These are phyloP conservation scores for Dillenia suffruticosa DNA, from an alignment of 164 flowering plant species.

Conservation along the genomic window DNA sequence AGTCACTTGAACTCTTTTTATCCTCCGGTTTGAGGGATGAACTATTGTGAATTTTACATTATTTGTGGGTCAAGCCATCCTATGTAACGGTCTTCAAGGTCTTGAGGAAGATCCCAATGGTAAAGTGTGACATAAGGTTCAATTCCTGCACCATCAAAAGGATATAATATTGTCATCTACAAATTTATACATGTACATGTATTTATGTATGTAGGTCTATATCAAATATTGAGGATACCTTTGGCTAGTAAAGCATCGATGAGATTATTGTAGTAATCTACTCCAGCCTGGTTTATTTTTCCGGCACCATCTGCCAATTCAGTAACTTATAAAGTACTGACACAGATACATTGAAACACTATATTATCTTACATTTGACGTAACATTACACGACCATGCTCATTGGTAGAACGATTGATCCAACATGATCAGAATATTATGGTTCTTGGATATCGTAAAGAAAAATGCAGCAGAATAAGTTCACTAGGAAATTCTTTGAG, in stretches of 20 bases:
- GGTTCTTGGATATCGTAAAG: not conserved
- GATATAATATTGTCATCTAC: too few relatives aligned
- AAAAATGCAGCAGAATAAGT: not conserved
- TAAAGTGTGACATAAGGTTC: constrained; percentile 85
- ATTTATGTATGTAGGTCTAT: too few relatives aligned
- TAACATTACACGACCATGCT: too few relatives aligned
- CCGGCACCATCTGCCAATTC: constrained; percentile 73
- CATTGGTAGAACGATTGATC: too few relatives aligned
- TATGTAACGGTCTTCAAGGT: constrained; percentile 60
- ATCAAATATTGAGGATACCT: constrained; percentile 34
- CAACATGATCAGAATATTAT: too few relatives aligned
- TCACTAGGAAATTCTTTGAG: not conserved
- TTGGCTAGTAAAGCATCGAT: constrained; percentile 76
- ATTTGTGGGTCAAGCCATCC: constrained; percentile 75
- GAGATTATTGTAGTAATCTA: constrained; percentile 78
- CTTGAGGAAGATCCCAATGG: constrained; percentile 97
- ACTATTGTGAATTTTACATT: constrained; percentile 33
- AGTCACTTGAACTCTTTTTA: not conserved
- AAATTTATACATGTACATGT: too few relatives aligned
- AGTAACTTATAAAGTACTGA: too few relatives aligned
- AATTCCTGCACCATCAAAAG: constrained; percentile 49
- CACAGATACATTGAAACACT: too few relatives aligned
- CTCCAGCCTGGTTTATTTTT: constrained; percentile 73
- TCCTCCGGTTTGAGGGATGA: not conserved
- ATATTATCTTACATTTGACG: too few relatives aligned